phyloP scores from a whole-genome alignment of 805 yeast species.

The Candida odintsovae region DNA sequence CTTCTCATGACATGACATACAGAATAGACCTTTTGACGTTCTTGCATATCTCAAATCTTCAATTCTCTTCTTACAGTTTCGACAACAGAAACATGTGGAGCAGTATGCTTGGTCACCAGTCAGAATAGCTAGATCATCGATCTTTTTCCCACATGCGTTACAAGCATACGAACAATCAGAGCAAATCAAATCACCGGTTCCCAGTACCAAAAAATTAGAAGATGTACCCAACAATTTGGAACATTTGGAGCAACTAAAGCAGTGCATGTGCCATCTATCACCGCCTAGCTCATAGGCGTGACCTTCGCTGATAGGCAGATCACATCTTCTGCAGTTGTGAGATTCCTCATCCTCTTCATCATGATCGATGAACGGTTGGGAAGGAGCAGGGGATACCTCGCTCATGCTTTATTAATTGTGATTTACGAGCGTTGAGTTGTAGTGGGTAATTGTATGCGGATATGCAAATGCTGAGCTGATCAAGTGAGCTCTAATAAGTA shows the following conservation, averaged over 20 bases:
- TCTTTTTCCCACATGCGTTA: conserved; percentile 75
- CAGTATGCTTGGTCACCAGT: conserved; percentile 97
- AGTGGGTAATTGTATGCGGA: neutral
- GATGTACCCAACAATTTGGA: conserved; percentile 72
- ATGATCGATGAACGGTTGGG: conserved; percentile 5
- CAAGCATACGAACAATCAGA: conserved; percentile 90
- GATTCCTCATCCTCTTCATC: conserved; percentile 17
- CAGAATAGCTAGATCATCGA: conserved; percentile 87
- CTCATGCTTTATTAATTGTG: neutral
- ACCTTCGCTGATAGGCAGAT: conserved; percentile 67
- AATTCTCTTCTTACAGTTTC: conserved; percentile 78
- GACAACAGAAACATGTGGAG: conserved; percentile 81
- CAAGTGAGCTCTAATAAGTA: neutral
- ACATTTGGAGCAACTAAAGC: conserved; percentile 89
- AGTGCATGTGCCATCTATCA: conserved; percentile 92
- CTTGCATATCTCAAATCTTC: conserved; percentile 89
- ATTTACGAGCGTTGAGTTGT: neutral
- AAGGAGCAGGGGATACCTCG: conserved; percentile 5
- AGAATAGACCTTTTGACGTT: conserved; percentile 87
- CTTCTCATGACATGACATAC: conserved; percentile 88
- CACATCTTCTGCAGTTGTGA: conserved; percentile 37
- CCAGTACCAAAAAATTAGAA: conserved; percentile 84
- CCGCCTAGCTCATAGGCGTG: conserved; percentile 94
- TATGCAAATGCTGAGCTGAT: neutral
- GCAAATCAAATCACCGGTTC: conserved; percentile 89